phyloP scores from a whole-genome alignment of 495 filamentous ascomycete genomes.

The Halenospora varia region DNA sequence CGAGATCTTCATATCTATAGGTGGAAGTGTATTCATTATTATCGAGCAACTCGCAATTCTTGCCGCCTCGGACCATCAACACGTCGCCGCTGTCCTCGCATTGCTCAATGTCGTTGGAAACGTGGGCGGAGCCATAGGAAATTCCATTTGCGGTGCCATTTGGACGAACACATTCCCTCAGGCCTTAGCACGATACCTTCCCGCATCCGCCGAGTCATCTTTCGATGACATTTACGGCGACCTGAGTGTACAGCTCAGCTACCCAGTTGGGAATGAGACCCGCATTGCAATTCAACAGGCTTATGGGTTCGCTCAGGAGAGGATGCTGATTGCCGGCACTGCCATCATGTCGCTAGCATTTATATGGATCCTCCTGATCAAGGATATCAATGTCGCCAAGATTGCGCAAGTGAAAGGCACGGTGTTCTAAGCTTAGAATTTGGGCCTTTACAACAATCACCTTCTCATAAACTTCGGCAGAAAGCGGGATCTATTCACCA shows the following conservation, averaged over 20 bases:
- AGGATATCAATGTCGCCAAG: slow-evolving; percentile 39
- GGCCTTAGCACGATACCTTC: slow-evolving; percentile 50
- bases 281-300: slow-evolving; percentile 56
- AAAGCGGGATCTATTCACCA: no score
- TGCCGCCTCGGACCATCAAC: slow-evolving; percentile 57
- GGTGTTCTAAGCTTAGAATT: no score
- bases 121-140: slow-evolving; percentile 62
- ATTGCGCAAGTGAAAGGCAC: slow-evolving; percentile 18
- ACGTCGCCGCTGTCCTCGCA: slow-evolving; percentile 61
- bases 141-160: slow-evolving; percentile 55
- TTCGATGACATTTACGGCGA: slow-evolving; percentile 54
- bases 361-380: slow-evolving; percentile 41
- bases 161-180: slow-evolving; percentile 56
- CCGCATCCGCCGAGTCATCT: slow-evolving; percentile 45
- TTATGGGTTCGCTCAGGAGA: slow-evolving; percentile 45
- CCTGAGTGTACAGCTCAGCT: slow-evolving; percentile 50
- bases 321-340: slow-evolving; percentile 43
- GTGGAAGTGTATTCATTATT: slow-evolving; percentile 56
- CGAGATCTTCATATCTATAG: slow-evolving; percentile 75
- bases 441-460: no score
- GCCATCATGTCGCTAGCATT: slow-evolving; percentile 44
- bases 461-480: no score
- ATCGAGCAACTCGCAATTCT: slow-evolving; percentile 64
- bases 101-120: slow-evolving; percentile 53
- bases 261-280: slow-evolving; percentile 49